These are phyloP conservation scores for Pseudogymnoascus sp. DNA, from an alignment of 2,329 filamentous ascomycete species.

Conservation along the genomic window DNA sequence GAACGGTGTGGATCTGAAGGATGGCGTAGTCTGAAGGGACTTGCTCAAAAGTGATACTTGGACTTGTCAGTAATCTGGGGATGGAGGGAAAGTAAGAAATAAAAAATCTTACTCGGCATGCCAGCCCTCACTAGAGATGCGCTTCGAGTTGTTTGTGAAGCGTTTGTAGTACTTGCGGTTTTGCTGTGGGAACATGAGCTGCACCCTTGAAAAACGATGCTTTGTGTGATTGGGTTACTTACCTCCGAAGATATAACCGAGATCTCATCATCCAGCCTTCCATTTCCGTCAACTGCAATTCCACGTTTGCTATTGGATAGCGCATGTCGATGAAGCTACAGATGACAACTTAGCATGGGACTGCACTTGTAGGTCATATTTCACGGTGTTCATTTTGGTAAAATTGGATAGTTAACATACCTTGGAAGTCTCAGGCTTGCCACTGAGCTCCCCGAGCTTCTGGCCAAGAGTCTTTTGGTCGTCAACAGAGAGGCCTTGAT, in stretches of 20 bases:
- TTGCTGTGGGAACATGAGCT: slow-evolving; percentile 14
- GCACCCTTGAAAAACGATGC: not conserved
- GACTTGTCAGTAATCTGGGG: not conserved
- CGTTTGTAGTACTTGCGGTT: slow-evolving; percentile 34
- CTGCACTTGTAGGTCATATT: not conserved
- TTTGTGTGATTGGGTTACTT: not conserved
- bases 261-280: slow-evolving; percentile 41
- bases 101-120: slow-evolving; percentile 35
- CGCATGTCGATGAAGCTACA: slow-evolving; percentile 39
- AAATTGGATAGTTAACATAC: slow-evolving; percentile 10
- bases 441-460: slow-evolving; percentile 39
- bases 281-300: slow-evolving; percentile 37
- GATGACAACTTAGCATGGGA: slow-evolving; percentile 6
- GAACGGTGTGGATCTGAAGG: slow-evolving; percentile 37
- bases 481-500: slow-evolving; percentile 42
- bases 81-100: not conserved
- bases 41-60: slow-evolving; percentile 38
- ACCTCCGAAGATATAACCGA: slow-evolving; percentile 40
- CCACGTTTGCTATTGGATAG: slow-evolving; percentile 41
- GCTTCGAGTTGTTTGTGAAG: slow-evolving; percentile 27
- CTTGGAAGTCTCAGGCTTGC: slow-evolving; percentile 38
- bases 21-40: slow-evolving; percentile 42
- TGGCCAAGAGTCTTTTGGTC: slow-evolving; percentile 47
- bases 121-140: slow-evolving; percentile 33
- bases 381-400: not conserved